Conservation (phyloP, 805 yeast genomes). For the Yamadazyma sp. region DNA sequence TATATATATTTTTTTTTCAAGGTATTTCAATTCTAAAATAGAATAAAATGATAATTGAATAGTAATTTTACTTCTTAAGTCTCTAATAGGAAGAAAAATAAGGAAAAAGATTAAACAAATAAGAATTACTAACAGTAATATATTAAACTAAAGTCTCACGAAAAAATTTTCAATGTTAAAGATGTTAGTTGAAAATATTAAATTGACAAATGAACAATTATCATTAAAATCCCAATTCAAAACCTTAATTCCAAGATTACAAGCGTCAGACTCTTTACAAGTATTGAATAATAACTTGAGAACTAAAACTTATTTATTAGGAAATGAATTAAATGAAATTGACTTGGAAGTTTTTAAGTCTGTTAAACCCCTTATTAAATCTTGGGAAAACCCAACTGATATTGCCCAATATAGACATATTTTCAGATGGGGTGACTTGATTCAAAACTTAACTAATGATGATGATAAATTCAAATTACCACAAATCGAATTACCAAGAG, state of each 20-base stretch:
- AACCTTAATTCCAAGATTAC: conserved; percentile 61
- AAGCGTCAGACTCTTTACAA: conserved; percentile 34
- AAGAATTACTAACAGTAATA: too few species aligned
- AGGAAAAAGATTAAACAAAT: too few species aligned
- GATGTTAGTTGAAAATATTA: conserved; percentile 9
- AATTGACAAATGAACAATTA: conserved; percentile 44
- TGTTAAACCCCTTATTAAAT: conserved; percentile 56
- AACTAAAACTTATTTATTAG: conserved; percentile 66
- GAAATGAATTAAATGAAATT: conserved; percentile 61
- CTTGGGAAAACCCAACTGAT: conserved; percentile 40
- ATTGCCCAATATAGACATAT: conserved; percentile 74
- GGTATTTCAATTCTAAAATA: too few species aligned
- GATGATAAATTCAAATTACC: conserved; percentile 56
- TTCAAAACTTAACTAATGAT: conserved; percentile 61
- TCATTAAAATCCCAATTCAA: conserved; percentile 80
- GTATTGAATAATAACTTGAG: conserved; percentile 69
- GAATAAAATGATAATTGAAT: too few species aligned
- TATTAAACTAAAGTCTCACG: too few species aligned
- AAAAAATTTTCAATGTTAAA: conserved; percentile 9
- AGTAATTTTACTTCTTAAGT: too few species aligned
- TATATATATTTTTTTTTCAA: too few species aligned
- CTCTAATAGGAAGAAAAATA: too few species aligned
- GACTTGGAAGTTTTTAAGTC: conserved; percentile 71
- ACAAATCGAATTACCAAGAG: conserved; percentile 69
- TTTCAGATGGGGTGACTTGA: conserved; percentile 86